Percentiles rank a stretch among this genome's conserved stretches.
These are phyloP conservation scores for Raphanus hybrid DNA, from an alignment of 441 rosid species.

Conservation along the genomic window DNA sequence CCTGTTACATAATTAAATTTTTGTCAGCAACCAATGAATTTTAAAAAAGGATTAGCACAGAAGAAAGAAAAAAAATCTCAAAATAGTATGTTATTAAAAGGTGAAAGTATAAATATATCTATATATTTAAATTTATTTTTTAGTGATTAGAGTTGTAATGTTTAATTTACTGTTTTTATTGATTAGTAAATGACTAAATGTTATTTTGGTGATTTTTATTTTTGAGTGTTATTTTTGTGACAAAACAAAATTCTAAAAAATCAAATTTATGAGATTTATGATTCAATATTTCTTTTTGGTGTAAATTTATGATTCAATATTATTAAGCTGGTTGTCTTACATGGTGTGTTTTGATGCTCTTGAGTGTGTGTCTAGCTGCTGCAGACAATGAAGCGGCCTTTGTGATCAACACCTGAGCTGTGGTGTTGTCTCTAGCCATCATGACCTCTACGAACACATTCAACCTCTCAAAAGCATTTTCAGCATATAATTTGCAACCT, in stretches of 20 bases:
- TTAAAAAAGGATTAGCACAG: not conserved
- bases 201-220: not conserved
- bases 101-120: not conserved
- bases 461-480: conserved; percentile 66
- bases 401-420: conserved; percentile 51
- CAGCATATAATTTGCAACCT: conserved; percentile 53
- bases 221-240: not conserved
- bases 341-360: conserved; percentile 48
- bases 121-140: not conserved
- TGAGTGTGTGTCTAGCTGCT: conserved; percentile 52
- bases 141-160: not conserved
- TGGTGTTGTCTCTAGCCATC: conserved; percentile 52
- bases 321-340: conserved; percentile 42
- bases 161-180: not conserved
- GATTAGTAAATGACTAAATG: not conserved
- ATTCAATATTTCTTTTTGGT: not conserved
- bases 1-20: conserved; percentile 46
- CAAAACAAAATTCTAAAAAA: not conserved
- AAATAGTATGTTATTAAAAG: not conserved
- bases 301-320: not conserved
- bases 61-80: not conserved
- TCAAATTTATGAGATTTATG: not conserved
- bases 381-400: conserved; percentile 46
- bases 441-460: conserved; percentile 58
- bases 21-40: conserved; percentile 14